Conservation (phyloP, 805 yeast genomes). For the Yarrowia sp. region DNA sequence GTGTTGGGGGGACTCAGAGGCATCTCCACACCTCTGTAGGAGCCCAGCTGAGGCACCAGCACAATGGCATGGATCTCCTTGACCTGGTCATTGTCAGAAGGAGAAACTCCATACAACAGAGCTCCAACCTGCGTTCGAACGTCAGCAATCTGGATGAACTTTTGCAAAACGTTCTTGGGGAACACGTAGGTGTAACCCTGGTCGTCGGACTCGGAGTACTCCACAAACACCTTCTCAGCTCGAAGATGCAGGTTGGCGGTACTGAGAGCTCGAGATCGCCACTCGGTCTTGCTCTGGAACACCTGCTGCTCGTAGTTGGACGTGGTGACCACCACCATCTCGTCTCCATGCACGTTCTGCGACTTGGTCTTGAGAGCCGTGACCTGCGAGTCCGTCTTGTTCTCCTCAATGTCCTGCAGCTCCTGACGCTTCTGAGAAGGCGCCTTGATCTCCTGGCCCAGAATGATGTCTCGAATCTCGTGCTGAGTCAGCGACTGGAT, state of each 20-base stretch:
- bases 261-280: constrained; percentile 88
- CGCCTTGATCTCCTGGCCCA: constrained; percentile 92
- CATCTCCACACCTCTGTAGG: constrained; percentile 66
- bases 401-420: constrained; percentile 68
- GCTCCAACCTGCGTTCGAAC: constrained; percentile 83
- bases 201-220: constrained; percentile 56
- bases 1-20: constrained; percentile 57
- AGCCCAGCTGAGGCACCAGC: constrained; percentile 88
- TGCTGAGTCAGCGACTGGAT: constrained; percentile 87
- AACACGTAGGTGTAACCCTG: constrained; percentile 68
- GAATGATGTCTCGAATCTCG: constrained; percentile 89
- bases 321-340: constrained; percentile 91
- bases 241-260: constrained; percentile 75
- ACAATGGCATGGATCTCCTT: constrained; percentile 80
- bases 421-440: constrained; percentile 89
- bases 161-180: constrained; percentile 80
- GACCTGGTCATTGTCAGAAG: constrained; percentile 70
- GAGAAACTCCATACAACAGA: constrained; percentile 78
- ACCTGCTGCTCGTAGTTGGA: constrained; percentile 83
- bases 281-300: constrained; percentile 84
- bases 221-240: constrained; percentile 75
- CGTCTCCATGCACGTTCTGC: constrained; percentile 93
- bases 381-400: constrained; percentile 57
- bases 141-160: constrained; percentile 82
- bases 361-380: constrained; percentile 84